Evolutionary conservation across 1,284 basidiomycete genomes (phyloP).

Genomic region (Trichosporon sp.): DNA sequence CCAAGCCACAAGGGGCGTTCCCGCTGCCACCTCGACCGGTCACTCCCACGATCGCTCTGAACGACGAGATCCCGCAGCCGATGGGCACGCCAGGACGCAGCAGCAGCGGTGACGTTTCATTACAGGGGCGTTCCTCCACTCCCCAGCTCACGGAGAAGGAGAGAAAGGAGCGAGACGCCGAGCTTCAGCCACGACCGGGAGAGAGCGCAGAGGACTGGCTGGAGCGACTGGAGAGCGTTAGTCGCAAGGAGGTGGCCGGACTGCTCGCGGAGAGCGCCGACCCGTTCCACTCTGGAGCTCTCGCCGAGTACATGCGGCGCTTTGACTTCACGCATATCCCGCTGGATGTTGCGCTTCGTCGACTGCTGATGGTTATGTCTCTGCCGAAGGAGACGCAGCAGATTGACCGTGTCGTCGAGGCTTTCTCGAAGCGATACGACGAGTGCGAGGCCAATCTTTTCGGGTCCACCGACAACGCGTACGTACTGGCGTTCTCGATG

Average conservation of each 20-base stretch:
- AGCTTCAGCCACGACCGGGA: constrained; percentile 2
- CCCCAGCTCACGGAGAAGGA: constrained; percentile 12
- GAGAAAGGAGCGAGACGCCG: constrained; percentile 9
- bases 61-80: background rate
- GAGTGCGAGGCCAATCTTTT: constrained; percentile 84
- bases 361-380: constrained; percentile 85
- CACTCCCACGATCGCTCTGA: background rate
- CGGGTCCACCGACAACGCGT: constrained; percentile 82
- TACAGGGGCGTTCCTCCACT: constrained; percentile 14
- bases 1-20: constrained; percentile 30
- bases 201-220: constrained; percentile 65
- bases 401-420: constrained; percentile 96
- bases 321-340: constrained; percentile 81
- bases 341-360: constrained; percentile 88
- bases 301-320: constrained; percentile 71
- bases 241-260: constrained; percentile 73
- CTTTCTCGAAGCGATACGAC: constrained; percentile 83
- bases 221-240: constrained; percentile 65
- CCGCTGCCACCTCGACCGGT: constrained; percentile 5
- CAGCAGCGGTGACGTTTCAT: constrained; percentile 9
- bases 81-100: background rate
- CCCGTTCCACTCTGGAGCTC: constrained; percentile 69
- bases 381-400: constrained; percentile 96
- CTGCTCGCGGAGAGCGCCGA: constrained; percentile 81
- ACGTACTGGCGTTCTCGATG: constrained; percentile 94